Percentiles rank a stretch among this genome's conserved stretches.
phyloP scores from a whole-genome alignment of 2,329 filamentous ascomycete species.

The Erysiphe pisi region DNA sequence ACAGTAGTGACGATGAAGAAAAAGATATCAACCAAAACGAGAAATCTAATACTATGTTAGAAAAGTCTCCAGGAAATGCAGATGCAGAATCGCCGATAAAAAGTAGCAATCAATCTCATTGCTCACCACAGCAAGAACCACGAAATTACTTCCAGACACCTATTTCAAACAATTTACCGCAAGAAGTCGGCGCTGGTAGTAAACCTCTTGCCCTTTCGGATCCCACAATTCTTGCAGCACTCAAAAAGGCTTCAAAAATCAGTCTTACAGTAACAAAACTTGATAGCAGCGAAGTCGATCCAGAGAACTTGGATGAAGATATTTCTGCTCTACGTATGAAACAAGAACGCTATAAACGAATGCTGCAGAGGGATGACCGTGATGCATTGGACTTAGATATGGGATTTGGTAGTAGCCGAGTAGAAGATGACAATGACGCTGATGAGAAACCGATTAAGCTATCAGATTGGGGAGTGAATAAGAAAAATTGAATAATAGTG shows the following conservation, averaged over 20 bases:
- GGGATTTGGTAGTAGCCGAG: conserved; percentile 79
- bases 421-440: conserved; percentile 78
- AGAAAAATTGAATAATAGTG: too few species aligned
- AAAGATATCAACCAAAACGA: conserved; percentile 31
- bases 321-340: conserved; percentile 40
- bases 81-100: conserved; percentile 33
- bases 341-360: conserved; percentile 58
- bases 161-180: conserved; percentile 40
- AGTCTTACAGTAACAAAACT: conserved; percentile 40
- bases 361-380: conserved; percentile 62
- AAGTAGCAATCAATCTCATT: conserved; percentile 41
- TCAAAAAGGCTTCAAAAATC: conserved; percentile 71
- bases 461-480: conserved; percentile 54
- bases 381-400: conserved; percentile 89
- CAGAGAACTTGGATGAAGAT: conserved; percentile 30
- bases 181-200: conserved; percentile 31
- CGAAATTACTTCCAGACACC: conserved; percentile 55
- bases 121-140: conserved; percentile 34
- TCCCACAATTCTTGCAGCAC: conserved; percentile 66
- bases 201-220: conserved; percentile 52
- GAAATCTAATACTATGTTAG: conserved; percentile 22
- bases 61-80: conserved; percentile 28
- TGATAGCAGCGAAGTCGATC: conserved; percentile 40
- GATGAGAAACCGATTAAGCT: conserved; percentile 58
- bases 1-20: conserved; percentile 38